These are phyloP conservation scores for Aspergillus homomorphus DNA, from an alignment of 495 filamentous ascomycete genomes.

Conservation along the genomic window DNA sequence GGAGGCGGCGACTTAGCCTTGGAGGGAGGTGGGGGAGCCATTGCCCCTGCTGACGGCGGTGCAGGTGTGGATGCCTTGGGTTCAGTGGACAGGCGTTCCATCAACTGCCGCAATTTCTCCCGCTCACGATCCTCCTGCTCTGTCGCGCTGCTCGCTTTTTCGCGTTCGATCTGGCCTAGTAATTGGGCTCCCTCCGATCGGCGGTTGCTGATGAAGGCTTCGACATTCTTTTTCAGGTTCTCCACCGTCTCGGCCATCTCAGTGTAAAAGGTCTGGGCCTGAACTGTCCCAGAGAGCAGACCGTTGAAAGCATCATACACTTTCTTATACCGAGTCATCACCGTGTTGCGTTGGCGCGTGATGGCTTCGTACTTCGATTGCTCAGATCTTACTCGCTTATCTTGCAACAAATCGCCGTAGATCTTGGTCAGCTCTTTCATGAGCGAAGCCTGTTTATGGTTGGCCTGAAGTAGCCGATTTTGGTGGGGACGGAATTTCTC, in stretches of 20 bases:
- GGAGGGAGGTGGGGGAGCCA: constrained; percentile 28
- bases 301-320: constrained; percentile 91
- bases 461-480: constrained; percentile 82
- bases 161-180: constrained; percentile 80
- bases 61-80: constrained; percentile 46
- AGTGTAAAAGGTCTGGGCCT: constrained; percentile 87
- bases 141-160: constrained; percentile 62
- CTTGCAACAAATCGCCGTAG: constrained; percentile 85
- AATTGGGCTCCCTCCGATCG: constrained; percentile 88
- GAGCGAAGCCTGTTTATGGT: constrained; percentile 86
- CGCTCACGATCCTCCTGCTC: constrained; percentile 82
- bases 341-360: constrained; percentile 74
- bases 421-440: constrained; percentile 93
- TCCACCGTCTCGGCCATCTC: constrained; percentile 96
- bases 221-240: constrained; percentile 93
- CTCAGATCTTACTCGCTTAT: constrained; percentile 89
- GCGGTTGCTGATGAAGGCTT: constrained; percentile 92
- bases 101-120: constrained; percentile 78
- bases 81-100: constrained; percentile 93
- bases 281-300: constrained; percentile 76
- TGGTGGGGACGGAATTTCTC: constrained; percentile 97
- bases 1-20: constrained; percentile 44
- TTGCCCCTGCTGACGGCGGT: constrained; percentile 32
- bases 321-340: constrained; percentile 84
- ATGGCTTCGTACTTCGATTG: constrained; percentile 91